Percentiles rank a stretch among this genome's conserved stretches.
Conservation (phyloP, 257 asterid species). For the Penstemon eatonii region DNA sequence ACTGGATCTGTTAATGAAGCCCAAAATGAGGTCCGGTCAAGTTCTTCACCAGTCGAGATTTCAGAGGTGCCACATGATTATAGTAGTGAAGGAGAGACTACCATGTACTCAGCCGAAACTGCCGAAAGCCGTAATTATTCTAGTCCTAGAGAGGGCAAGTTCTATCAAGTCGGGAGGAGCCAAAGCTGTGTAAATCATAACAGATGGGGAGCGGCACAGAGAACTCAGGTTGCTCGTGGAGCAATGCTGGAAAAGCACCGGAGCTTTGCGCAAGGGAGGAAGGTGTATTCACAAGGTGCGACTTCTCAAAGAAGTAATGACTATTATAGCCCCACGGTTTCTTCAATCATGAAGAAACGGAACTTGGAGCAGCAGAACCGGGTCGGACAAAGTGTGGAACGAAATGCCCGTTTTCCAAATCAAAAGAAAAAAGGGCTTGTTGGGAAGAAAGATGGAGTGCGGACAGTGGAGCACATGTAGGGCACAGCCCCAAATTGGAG, state of each 20-base stretch:
- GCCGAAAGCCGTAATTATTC: slow-evolving; percentile 89
- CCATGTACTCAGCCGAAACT: slow-evolving; percentile 98
- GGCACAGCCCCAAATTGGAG: slow-evolving; percentile 85
- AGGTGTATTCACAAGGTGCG: slow-evolving; percentile 81
- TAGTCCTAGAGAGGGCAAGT: slow-evolving; percentile 68
- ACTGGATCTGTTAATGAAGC: slow-evolving; percentile 83
- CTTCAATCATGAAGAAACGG: slow-evolving; percentile 91
- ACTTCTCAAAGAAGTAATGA: slow-evolving; percentile 88
- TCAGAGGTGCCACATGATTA: slow-evolving; percentile 52
- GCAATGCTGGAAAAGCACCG: slow-evolving; percentile 66
- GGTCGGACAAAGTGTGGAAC: slow-evolving; percentile 56
- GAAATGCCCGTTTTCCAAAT: slow-evolving; percentile 5
- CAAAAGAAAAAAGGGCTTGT: slow-evolving; percentile 21
- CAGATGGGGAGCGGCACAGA: slow-evolving; percentile 77
- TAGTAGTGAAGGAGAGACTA: slow-evolving; percentile 95
- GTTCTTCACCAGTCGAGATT: slow-evolving; percentile 54
- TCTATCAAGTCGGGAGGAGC: slow-evolving; percentile 79
- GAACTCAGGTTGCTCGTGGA: slow-evolving; percentile 55
- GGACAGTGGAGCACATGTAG: slow-evolving; percentile 17
- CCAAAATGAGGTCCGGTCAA: slow-evolving; percentile 62
- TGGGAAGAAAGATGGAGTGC: slow-evolving; percentile 29
- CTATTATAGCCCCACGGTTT: slow-evolving; percentile 84
- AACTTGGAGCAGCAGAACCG: slow-evolving; percentile 56
- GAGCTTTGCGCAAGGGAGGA: slow-evolving; percentile 63
- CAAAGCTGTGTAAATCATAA: slow-evolving; percentile 85